Evolutionary conservation across 768 basidiomycete species (phyloP).

Genomic region (Termitomyces sp.): DNA sequence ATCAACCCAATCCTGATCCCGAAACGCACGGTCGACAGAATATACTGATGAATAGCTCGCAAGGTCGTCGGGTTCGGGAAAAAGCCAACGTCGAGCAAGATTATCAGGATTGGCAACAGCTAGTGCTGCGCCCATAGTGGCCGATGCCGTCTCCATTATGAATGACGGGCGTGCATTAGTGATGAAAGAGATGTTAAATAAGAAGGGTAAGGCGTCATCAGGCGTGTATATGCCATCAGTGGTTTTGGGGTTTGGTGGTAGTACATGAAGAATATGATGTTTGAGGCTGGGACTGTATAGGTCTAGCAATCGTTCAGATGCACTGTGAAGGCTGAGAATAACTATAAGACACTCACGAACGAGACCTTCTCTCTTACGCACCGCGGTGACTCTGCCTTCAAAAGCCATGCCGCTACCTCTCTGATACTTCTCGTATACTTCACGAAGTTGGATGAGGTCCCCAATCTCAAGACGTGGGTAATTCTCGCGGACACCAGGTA

Average conservation of each 20-base stretch:
- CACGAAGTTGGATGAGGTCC: conserved; percentile 42
- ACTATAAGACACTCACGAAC: conserved; percentile 35
- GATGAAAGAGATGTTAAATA: conserved; percentile 48
- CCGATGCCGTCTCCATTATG: conserved; percentile 39
- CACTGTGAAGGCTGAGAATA: background rate
- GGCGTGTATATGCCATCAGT: conserved; percentile 20
- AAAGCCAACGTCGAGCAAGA: conserved; percentile 41
- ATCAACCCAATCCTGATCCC: conserved; percentile 39
- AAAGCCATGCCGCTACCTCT: conserved; percentile 38
- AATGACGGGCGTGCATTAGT: conserved; percentile 41
- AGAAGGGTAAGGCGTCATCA: conserved; percentile 35
- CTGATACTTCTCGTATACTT: conserved; percentile 30
- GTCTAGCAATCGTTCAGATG: conserved; percentile 24
- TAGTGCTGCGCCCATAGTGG: conserved; percentile 25
- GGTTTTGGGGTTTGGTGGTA: conserved; percentile 20
- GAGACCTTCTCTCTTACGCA: conserved; percentile 44
- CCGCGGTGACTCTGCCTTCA: conserved; percentile 39
- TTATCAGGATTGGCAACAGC: conserved; percentile 19
- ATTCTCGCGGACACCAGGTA: conserved; percentile 38
- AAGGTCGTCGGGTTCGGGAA: conserved; percentile 36
- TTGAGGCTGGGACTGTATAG: conserved; percentile 38
- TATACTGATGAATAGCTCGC: conserved; percentile 16
- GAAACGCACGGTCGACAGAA: conserved; percentile 23
- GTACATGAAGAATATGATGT: conserved; percentile 35
- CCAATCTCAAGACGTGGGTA: conserved; percentile 42